Evolutionary conservation across 2,329 filamentous ascomycete genomes (phyloP).

Genomic region (Venturia nashicola): DNA sequence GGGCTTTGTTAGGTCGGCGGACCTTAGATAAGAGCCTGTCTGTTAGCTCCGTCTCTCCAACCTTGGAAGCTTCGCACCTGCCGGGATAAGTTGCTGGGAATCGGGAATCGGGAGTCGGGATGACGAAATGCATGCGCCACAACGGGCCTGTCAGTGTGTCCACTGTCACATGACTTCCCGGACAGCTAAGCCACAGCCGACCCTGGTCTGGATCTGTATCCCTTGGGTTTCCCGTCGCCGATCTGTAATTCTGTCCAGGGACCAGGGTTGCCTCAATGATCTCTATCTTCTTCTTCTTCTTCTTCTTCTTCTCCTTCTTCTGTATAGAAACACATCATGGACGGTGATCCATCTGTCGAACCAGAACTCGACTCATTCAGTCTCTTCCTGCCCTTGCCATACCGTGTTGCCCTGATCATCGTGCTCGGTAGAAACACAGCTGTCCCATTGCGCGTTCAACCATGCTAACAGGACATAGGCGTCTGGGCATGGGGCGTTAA

Average conservation of each 20-base stretch:
- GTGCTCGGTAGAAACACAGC: slow-evolving; percentile 56
- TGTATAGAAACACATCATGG: slow-evolving; percentile 37
- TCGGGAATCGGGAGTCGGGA: not conserved
- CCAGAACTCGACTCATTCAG: slow-evolving; percentile 69
- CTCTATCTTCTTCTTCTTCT: not conserved
- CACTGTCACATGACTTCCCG: no score
- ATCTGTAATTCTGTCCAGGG: not conserved
- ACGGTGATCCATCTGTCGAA: slow-evolving; percentile 61
- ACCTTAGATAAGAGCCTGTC: no score
- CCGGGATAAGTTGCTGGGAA: not conserved
- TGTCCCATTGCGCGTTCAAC: slow-evolving; percentile 2
- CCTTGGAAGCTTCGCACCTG: not conserved
- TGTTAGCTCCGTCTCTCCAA: not conserved
- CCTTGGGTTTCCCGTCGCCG: no score
- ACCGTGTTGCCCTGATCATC: slow-evolving; percentile 74
- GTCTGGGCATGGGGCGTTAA: slow-evolving; percentile 94
- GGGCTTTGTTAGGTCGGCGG: no score
- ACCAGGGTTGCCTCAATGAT: not conserved
- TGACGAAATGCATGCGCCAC: not conserved
- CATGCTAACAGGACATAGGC: slow-evolving; percentile 37
- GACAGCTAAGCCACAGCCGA: no score
- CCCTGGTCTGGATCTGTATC: no score
- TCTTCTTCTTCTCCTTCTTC: not conserved
- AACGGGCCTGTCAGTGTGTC: not conserved
- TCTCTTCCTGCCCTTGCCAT: slow-evolving; percentile 76